These are phyloP conservation scores for Amaranthus tricolor DNA, from an alignment of 179 eudicot genomes.

Conservation along the genomic window DNA sequence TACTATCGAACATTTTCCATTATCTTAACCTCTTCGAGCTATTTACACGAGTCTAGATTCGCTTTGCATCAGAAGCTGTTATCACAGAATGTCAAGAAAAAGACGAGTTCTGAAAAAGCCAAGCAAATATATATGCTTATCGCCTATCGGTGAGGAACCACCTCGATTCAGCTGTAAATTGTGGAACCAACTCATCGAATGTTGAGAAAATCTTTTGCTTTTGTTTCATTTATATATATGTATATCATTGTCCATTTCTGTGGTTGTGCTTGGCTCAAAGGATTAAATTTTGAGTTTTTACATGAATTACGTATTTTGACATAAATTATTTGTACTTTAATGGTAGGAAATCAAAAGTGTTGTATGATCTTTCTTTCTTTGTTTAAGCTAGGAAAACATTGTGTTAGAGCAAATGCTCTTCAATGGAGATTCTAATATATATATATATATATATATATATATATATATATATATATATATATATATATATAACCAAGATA, in stretches of 20 bases:
- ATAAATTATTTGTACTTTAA: no score
- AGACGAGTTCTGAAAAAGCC: constrained; percentile 1
- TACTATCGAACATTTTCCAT: not conserved
- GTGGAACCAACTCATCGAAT: not conserved
- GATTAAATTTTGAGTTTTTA: no score
- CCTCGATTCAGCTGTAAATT: not conserved
- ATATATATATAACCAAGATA: no score
- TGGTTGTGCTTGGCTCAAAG: not conserved
- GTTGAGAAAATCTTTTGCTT: not conserved
- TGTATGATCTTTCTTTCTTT: no score
- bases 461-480: no score
- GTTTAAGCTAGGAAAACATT: no score
- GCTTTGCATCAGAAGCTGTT: not conserved
- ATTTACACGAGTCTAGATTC: not conserved
- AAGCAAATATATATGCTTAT: not conserved
- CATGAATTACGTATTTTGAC: no score
- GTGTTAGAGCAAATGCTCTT: no score
- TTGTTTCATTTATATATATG: not conserved
- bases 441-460: no score
- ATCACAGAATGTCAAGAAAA: not conserved
- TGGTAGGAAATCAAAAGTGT: no score
- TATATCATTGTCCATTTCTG: not conserved
- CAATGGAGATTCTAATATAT: no score
- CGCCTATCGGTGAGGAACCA: not conserved
- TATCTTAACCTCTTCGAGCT: not conserved